These are phyloP conservation scores for Pachysandra terminalis DNA, from an alignment of 164 flowering plant species.

Conservation along the genomic window DNA sequence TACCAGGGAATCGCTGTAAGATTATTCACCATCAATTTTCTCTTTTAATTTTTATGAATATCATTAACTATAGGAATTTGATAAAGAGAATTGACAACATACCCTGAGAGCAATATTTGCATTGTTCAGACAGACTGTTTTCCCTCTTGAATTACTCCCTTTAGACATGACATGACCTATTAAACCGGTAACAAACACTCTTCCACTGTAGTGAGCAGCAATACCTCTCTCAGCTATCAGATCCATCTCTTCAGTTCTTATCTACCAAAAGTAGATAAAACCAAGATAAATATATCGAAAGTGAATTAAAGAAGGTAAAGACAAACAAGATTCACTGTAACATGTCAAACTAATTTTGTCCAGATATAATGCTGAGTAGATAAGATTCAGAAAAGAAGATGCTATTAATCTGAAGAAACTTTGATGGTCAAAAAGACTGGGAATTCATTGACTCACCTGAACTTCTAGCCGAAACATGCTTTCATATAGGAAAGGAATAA, in stretches of 20 bases:
- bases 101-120: constrained; percentile 95
- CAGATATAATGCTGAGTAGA: background rate
- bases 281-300: background rate
- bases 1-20: constrained; percentile 5
- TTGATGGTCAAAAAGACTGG: background rate
- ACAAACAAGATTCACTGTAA: background rate
- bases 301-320: background rate
- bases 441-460: constrained; percentile 52
- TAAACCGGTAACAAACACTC: constrained; percentile 56
- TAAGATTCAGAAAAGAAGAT: background rate
- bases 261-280: constrained; percentile 40
- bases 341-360: background rate
- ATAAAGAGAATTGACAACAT: constrained; percentile 13
- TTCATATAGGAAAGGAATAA: constrained; percentile 93
- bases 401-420: constrained; percentile 4
- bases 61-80: constrained; percentile 2
- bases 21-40: too few relatives aligned
- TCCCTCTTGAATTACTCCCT: constrained; percentile 64
- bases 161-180: constrained; percentile 52
- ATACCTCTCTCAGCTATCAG: constrained; percentile 97
- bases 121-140: constrained; percentile 68
- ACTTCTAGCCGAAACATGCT: constrained; percentile 96
- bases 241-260: constrained; percentile 97
- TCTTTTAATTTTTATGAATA: background rate
- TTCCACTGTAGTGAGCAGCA: constrained; percentile 96